These are phyloP conservation scores for Cymbopogon citratus DNA, from an alignment of 176 grass and related monocot genomes.

Conservation along the genomic window DNA sequence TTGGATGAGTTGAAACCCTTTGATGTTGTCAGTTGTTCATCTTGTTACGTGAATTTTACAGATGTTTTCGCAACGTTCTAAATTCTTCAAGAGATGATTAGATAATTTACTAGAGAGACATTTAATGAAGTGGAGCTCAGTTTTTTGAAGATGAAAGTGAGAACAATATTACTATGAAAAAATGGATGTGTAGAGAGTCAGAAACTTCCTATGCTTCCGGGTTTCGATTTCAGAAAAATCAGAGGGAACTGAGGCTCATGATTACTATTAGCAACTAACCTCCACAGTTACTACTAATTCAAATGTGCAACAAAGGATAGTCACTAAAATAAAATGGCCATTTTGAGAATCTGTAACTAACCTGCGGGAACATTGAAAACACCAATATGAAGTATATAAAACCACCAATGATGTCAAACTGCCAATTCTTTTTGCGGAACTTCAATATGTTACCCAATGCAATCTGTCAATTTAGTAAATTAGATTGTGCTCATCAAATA, in stretches of 20 bases:
- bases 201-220: not conserved
- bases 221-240: not conserved
- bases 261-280: conserved; percentile 5
- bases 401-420: conserved; percentile 94
- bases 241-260: not conserved
- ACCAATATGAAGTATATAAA: conserved; percentile 97
- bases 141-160: not conserved
- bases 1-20: not conserved
- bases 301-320: not conserved
- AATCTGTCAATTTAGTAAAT: conserved; percentile 56
- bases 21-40: not conserved
- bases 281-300: not conserved
- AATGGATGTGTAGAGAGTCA: not conserved
- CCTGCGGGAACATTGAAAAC: conserved; percentile 92
- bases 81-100: not conserved
- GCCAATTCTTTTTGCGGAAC: conserved; percentile 98
- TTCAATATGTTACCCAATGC: conserved; percentile 89
- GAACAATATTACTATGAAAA: not conserved
- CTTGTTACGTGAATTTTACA: not conserved
- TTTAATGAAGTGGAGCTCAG: not conserved
- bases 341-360: conserved; percentile 27
- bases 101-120: not conserved
- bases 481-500: conserved; percentile 20
- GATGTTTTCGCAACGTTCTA: not conserved
- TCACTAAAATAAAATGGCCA: conserved; percentile 17